phyloP scores from a whole-genome alignment of 192 early-diverging fungal species.

The Entomortierella parvispora region DNA sequence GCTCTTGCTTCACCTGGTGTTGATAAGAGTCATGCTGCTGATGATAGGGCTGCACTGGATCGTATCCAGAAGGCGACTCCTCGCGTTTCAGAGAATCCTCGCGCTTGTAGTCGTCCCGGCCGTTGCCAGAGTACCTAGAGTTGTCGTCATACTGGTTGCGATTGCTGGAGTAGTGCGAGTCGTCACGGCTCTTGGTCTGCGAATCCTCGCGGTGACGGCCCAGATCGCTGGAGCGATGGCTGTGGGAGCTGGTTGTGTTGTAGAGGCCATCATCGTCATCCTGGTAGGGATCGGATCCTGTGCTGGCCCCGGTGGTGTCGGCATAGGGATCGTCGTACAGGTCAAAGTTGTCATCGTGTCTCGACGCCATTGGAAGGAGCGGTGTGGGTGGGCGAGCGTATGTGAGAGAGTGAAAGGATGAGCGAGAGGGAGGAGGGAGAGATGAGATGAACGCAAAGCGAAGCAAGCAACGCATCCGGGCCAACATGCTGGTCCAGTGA shows the following conservation, averaged over 20 bases:
- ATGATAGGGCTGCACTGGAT: slow-evolving; percentile 26
- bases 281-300: slow-evolving; percentile 27
- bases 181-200: slow-evolving; percentile 9
- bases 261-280: slow-evolving; percentile 50
- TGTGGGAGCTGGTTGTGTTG: not conserved
- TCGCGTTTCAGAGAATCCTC: no score
- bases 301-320: slow-evolving; percentile 19
- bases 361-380: slow-evolving; percentile 20
- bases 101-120: slow-evolving; percentile 1
- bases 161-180: slow-evolving; percentile 16
- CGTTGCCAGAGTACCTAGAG: not conserved
- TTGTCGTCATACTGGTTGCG: not conserved
- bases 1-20: slow-evolving; percentile 15
- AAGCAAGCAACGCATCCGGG: not conserved
- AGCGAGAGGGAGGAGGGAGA: not conserved
- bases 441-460: not conserved
- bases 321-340: slow-evolving; percentile 51
- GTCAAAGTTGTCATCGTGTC: slow-evolving; percentile 51
- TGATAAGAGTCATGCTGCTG: slow-evolving; percentile 13
- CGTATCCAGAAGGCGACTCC: slow-evolving; percentile 7
- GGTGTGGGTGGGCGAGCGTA: not conserved
- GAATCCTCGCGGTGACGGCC: slow-evolving; percentile 14
- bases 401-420: not conserved
- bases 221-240: slow-evolving; percentile 10
- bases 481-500: no score